Conservation (phyloP, 768 basidiomycete genomes). For the Pisolithus tinctorius region DNA sequence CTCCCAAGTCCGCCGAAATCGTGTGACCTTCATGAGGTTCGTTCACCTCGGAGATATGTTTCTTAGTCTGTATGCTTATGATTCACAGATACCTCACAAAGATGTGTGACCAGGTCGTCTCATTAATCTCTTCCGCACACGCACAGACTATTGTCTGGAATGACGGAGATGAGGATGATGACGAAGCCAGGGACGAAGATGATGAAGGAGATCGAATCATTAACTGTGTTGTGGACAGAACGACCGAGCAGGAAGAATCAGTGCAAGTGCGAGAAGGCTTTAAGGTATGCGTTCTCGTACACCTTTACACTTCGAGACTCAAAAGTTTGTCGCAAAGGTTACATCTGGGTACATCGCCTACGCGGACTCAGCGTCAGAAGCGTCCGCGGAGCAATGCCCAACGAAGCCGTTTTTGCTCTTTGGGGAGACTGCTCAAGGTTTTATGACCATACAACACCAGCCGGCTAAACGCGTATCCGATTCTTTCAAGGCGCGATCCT, state of each 20-base stretch:
- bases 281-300: slow-evolving; percentile 19
- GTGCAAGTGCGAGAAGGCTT: slow-evolving; percentile 35
- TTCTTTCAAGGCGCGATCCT: not conserved
- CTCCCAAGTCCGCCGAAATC: slow-evolving; percentile 38
- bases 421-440: slow-evolving; percentile 31
- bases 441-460: slow-evolving; percentile 23
- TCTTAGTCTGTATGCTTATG: not conserved
- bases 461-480: slow-evolving; percentile 3
- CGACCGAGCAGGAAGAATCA: slow-evolving; percentile 44
- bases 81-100: slow-evolving; percentile 46
- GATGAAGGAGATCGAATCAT: slow-evolving; percentile 29
- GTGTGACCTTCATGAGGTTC: slow-evolving; percentile 52
- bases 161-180: slow-evolving; percentile 20
- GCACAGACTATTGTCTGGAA: slow-evolving; percentile 35
- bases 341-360: slow-evolving; percentile 6
- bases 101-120: slow-evolving; percentile 42
- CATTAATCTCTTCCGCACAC: slow-evolving; percentile 40
- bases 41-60: not conserved
- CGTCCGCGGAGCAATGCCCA: slow-evolving; percentile 1
- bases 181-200: slow-evolving; percentile 13
- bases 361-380: slow-evolving; percentile 4
- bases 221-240: slow-evolving; percentile 43
- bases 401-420: slow-evolving; percentile 23
- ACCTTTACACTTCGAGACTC: too few species aligned
- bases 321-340: not conserved